Evolutionary conservation across 768 basidiomycete genomes (phyloP), one percentile per base, ranked within the genome.

Genomic region (Coprinopsis cinerea): DNA sequence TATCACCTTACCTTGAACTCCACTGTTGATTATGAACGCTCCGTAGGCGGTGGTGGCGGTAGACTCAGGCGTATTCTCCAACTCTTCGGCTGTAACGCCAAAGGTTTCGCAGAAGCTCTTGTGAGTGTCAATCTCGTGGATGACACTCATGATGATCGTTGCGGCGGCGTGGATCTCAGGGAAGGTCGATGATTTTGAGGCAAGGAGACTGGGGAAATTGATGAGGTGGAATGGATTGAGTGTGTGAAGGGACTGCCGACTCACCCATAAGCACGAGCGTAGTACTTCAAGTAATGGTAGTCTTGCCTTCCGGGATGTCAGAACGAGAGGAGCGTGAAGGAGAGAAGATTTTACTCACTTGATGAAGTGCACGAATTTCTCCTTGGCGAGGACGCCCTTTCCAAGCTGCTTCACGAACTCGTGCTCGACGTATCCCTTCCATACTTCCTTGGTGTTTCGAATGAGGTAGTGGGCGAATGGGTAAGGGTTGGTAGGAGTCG

Each of bases 341-440:
- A 36, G 24, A 18, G 32, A 47, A 3, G 15, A 4, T 6, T 10
- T 7, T 7, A 55, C 81, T 44, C 49, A 90, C 88, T 83, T 85
- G 65, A 95, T 83, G 61, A 94, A 96, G 59, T 92, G 83, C 13
- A 86, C 59, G 63, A 95, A 97, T 18, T 74, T 67, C n/a, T 78
- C 71, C 32, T 65, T 67, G 0, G 79, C 71, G 1, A 94, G 75
- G 0, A 79, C 84, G 0, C 91, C 92, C 44, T 74, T 66, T 0
- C 86, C 92, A 0, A 96, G 73, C 43, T 81, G 77, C 47, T 73
- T 71, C 24, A 94, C 89, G 56, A 95, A 97, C 1, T 86, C 81
- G 57, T 97, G 93, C 57, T 89, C 68, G 0, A 93, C 83, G 56
- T 88, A 93, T 45, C 71, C 68, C 51, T 79, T 78, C 90, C 92